These are phyloP conservation scores for Myxozyma nipponensis DNA, from an alignment of 805 yeast genomes.

Conservation along the genomic window DNA sequence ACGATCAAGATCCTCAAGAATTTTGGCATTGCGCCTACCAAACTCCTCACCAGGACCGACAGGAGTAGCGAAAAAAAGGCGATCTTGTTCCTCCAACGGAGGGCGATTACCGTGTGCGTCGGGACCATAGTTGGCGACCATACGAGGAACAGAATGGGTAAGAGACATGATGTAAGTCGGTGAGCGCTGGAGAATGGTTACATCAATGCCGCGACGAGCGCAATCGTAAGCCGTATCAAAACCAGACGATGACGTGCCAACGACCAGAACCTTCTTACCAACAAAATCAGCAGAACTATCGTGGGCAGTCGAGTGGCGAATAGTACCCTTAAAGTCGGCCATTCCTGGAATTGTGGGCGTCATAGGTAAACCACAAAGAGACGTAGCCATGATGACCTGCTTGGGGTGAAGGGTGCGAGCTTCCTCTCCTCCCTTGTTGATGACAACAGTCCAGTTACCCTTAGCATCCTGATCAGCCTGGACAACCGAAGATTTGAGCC, in stretches of 20 bases:
- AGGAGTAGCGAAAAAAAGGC: neutral
- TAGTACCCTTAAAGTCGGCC: neutral
- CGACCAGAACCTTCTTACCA: constrained; percentile 6
- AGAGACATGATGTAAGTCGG: constrained; percentile 2
- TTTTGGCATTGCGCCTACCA: neutral
- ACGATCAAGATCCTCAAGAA: constrained; percentile 2
- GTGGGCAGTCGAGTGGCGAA: neutral
- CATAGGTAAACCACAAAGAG: neutral
- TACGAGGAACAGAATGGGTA: neutral
- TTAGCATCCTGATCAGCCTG: constrained; percentile 1
- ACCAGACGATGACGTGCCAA: constrained; percentile 7
- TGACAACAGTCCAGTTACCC: constrained; percentile 5
- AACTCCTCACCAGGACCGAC: constrained; percentile 1
- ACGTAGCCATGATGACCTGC: constrained; percentile 1
- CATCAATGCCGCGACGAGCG: neutral
- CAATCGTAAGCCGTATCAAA: constrained; percentile 3
- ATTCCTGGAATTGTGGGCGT: neutral
- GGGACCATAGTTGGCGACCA: neutral
- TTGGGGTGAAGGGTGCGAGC: neutral
- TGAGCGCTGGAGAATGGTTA: constrained; percentile 6
- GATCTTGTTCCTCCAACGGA: neutral
- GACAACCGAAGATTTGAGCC: neutral
- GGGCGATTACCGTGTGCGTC: neutral
- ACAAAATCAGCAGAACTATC: neutral
- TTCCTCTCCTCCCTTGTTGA: neutral